phyloP scores from a whole-genome alignment of 768 basidiomycete species.

The Tulasnella sp. region DNA sequence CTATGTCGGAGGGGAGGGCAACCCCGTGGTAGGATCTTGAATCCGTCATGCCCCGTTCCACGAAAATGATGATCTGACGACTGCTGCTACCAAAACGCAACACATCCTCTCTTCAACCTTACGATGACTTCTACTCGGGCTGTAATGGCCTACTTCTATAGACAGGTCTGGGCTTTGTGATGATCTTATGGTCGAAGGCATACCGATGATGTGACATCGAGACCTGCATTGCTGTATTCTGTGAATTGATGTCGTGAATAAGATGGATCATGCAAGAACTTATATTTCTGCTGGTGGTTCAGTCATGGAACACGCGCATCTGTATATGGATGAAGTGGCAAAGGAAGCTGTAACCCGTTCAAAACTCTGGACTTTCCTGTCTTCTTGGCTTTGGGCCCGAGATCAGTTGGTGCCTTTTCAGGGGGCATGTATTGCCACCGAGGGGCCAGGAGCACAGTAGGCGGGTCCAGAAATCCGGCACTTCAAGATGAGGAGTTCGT shows the following conservation, averaged over 20 bases:
- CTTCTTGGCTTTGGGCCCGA: too few species aligned
- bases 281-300: too few species aligned
- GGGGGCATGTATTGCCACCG: too few species aligned
- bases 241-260: not conserved
- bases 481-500: too few species aligned
- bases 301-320: too few species aligned
- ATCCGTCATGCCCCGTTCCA: not conserved
- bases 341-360: too few species aligned
- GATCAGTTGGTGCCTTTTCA: too few species aligned
- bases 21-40: conserved; percentile 49
- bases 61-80: not conserved
- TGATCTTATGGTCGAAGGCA: not conserved
- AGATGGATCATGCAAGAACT: not conserved
- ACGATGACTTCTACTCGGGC: conserved; percentile 57
- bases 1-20: conserved; percentile 52
- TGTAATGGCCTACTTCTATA: conserved; percentile 68
- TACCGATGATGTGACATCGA: not conserved
- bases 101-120: conserved; percentile 71
- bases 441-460: too few species aligned
- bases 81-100: conserved; percentile 55
- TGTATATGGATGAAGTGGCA: too few species aligned
- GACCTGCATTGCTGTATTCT: not conserved
- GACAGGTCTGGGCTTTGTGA: conserved; percentile 34
- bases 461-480: too few species aligned
- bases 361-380: too few species aligned